Conservation (phyloP, 495 filamentous ascomycete species). For the Penicillium subrubescens region DNA sequence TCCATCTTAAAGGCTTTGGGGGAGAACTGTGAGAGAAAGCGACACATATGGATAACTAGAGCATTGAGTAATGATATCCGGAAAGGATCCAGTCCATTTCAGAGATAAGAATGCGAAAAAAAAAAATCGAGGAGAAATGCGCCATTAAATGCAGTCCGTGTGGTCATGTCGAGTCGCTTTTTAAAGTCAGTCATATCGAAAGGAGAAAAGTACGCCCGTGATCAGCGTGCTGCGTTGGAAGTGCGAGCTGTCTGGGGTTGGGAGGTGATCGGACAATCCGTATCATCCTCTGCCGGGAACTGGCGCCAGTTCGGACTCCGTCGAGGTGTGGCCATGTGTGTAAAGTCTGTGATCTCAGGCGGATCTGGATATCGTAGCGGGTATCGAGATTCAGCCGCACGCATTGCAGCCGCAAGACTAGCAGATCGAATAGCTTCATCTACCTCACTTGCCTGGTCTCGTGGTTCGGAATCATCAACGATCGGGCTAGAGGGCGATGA, state of each 20-base stretch:
- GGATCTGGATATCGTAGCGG: not conserved
- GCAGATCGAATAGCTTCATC: not conserved
- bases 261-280: not conserved
- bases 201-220: not conserved
- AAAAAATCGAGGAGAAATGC: slow-evolving; percentile 15
- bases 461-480: not conserved
- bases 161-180: slow-evolving; percentile 10
- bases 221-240: slow-evolving; percentile 24
- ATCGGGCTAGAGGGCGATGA: slow-evolving; percentile 19
- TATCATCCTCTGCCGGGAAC: slow-evolving; percentile 15
- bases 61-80: slow-evolving; percentile 1
- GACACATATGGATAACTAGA: slow-evolving; percentile 7
- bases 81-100: slow-evolving; percentile 28
- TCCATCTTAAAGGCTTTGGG: not conserved
- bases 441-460: not conserved
- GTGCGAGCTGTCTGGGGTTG: not conserved
- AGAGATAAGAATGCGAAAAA: slow-evolving; percentile 8
- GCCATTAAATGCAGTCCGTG: slow-evolving; percentile 25
- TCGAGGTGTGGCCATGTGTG: not conserved
- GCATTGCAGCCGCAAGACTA: not conserved
- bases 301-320: slow-evolving; percentile 21
- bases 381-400: not conserved
- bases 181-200: slow-evolving; percentile 2
- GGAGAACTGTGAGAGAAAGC: not conserved
- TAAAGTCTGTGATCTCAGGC: not conserved